Evolutionary conservation across 2,329 filamentous ascomycete genomes (phyloP).

Genomic region (Fragosphaeria purpurea): DNA sequence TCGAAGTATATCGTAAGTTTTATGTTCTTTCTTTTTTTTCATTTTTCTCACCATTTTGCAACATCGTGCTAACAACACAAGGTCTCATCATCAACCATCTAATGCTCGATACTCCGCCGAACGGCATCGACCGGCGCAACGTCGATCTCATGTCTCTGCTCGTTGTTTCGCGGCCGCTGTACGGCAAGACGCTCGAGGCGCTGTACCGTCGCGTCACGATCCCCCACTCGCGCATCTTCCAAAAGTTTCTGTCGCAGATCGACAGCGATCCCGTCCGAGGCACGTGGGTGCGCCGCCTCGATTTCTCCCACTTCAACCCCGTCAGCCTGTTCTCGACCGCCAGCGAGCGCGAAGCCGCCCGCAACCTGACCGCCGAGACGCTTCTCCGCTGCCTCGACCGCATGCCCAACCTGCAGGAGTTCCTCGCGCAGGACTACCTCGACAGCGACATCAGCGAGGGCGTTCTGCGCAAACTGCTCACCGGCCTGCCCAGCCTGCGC

Average conservation of each 20-base stretch:
- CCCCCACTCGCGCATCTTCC: constrained; percentile 73
- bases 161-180: constrained; percentile 63
- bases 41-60: not conserved
- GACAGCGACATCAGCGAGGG: constrained; percentile 62
- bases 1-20: constrained; percentile 59
- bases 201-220: constrained; percentile 74
- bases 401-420: constrained; percentile 65
- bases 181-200: constrained; percentile 62
- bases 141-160: constrained; percentile 68
- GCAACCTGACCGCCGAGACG: constrained; percentile 66
- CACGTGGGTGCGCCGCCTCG: constrained; percentile 65
- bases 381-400: constrained; percentile 61
- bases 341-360: constrained; percentile 63
- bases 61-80: constrained; percentile 21
- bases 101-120: constrained; percentile 62
- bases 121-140: constrained; percentile 66
- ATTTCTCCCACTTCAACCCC: constrained; percentile 81
- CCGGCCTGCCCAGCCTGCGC: constrained; percentile 51
- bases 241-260: constrained; percentile 66
- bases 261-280: constrained; percentile 57
- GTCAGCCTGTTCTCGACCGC: constrained; percentile 66
- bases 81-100: constrained; percentile 66
- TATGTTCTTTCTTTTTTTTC: not conserved
- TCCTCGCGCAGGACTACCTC: constrained; percentile 70
- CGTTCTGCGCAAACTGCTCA: constrained; percentile 62